phyloP scores from a whole-genome alignment of 2,329 filamentous ascomycete genomes.

The Pyrenochaeta sp. region DNA sequence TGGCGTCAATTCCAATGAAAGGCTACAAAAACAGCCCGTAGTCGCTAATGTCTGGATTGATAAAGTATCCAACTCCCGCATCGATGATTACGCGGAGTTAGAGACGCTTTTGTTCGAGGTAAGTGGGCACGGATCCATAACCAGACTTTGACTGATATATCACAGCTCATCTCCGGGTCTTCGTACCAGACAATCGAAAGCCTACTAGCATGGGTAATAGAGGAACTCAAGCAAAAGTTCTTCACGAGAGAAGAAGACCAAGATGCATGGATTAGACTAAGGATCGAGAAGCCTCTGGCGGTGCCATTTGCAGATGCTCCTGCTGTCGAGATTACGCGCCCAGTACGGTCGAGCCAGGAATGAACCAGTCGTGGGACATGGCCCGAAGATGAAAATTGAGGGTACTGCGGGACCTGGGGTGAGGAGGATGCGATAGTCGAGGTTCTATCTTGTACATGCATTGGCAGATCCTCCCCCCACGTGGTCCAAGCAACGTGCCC shows the following conservation, averaged over 20 bases:
- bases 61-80: slow-evolving; percentile 49
- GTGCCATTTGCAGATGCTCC: slow-evolving; percentile 77
- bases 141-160: slow-evolving; percentile 19
- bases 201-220: slow-evolving; percentile 50
- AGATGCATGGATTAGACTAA: slow-evolving; percentile 65
- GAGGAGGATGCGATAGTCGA: not conserved
- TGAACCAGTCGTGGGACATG: not conserved
- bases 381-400: not conserved
- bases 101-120: slow-evolving; percentile 71
- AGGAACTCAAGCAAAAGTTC: slow-evolving; percentile 53
- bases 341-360: slow-evolving; percentile 18
- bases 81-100: slow-evolving; percentile 64
- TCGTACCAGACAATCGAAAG: slow-evolving; percentile 60
- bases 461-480: slow-evolving; percentile 26
- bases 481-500: slow-evolving; percentile 19
- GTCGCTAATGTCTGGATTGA: slow-evolving; percentile 71
- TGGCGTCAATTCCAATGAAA: slow-evolving; percentile 77
- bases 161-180: slow-evolving; percentile 53
- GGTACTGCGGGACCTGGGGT: too few species aligned
- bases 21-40: slow-evolving; percentile 70
- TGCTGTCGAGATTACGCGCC: slow-evolving; percentile 65
- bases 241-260: slow-evolving; percentile 39
- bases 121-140: slow-evolving; percentile 31
- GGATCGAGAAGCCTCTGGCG: slow-evolving; percentile 76
- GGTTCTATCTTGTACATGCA: slow-evolving; percentile 7